Base-by-base conservation (phyloP, 2,329 filamentous ascomycete species). In the Aureobasidium sp. region DNA sequence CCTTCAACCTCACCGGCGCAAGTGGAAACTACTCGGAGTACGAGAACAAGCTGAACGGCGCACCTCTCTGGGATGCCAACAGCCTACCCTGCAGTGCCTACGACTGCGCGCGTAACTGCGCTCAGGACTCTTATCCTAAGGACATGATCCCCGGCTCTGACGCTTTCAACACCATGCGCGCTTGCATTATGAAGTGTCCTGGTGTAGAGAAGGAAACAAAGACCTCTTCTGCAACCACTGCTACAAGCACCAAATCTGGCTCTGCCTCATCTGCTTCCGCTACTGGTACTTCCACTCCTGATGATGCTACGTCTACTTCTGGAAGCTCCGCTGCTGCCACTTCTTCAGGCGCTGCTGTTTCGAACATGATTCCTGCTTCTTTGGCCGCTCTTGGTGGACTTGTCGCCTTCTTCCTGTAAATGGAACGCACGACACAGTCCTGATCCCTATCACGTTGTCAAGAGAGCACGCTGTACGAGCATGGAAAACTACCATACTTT, bases 21-120 rank as follows among this genome's bases (percentile, higher is more conserved):
- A 69, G 60, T 7, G 71, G 70, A 36, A 65, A 66, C 59, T 63
- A 50, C 41, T 59, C 53, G 3, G 53, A 46, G 9, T 72, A 72
- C 65, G 71, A 72, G 50, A 63, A 68, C 52, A 52, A 66, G 26
- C 67, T 72, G 15, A 59, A 65, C 26, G 70, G 70, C 37, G 65
- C 67, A 2, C 67, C 70, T 0, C 71, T 72, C 66, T 72, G 70
- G 70, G 56, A 60, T 37, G 67, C 71, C 3, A 62, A 70, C 53
- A 61, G 63, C 13, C 65, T 72, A 3, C 71, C 71, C 8, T 72
- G 71, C 63, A 59, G 37, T 4, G 57, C 65, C 9, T 71, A 70
- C 66, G 26, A 64, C 8, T 72, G 71, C 64, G 71, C 69, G 1
- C 56, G 71, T 9, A n/a, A 68, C 26, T 72, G 71, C 61, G 71